Conservation (phyloP, 23 red algal genomes). For the Chondrus crispus region DNA sequence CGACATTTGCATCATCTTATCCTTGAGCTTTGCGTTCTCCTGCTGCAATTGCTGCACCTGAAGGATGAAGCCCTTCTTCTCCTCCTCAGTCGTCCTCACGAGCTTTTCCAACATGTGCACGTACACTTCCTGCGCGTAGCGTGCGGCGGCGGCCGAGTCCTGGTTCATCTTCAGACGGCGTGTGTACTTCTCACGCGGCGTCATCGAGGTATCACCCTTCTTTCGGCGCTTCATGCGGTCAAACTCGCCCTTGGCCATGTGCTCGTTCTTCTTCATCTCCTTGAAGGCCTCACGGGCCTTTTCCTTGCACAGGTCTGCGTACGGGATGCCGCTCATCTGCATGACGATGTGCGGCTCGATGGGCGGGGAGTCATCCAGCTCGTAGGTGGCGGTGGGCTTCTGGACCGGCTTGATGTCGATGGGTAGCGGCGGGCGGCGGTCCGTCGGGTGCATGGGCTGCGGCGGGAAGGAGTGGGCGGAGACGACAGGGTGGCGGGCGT, state of each 20-base stretch:
- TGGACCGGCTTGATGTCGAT: background rate
- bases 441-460: background rate
- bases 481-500: no score
- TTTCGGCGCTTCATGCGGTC: constrained; percentile 69
- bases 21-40: background rate
- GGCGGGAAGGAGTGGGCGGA: no score
- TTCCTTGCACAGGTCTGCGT: constrained; percentile 62
- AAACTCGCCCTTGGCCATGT: constrained; percentile 49
- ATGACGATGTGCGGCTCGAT: constrained; percentile 40
- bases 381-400: background rate
- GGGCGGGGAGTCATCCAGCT: background rate
- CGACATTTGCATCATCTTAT: no score
- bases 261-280: constrained; percentile 54
- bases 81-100: constrained; percentile 42
- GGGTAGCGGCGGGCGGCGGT: background rate
- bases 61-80: constrained; percentile 18
- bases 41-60: constrained; percentile 10
- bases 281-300: constrained; percentile 59
- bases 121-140: constrained; percentile 71
- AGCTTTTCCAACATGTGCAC: constrained; percentile 67
- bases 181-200: constrained; percentile 61
- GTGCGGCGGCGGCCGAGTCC: constrained; percentile 65
- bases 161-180: constrained; percentile 69
- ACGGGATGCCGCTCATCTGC: constrained; percentile 56
- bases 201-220: constrained; percentile 66